These are phyloP conservation scores for Plenodomus tracheiphilus DNA, from an alignment of 2,329 filamentous ascomycete genomes.

Conservation along the genomic window DNA sequence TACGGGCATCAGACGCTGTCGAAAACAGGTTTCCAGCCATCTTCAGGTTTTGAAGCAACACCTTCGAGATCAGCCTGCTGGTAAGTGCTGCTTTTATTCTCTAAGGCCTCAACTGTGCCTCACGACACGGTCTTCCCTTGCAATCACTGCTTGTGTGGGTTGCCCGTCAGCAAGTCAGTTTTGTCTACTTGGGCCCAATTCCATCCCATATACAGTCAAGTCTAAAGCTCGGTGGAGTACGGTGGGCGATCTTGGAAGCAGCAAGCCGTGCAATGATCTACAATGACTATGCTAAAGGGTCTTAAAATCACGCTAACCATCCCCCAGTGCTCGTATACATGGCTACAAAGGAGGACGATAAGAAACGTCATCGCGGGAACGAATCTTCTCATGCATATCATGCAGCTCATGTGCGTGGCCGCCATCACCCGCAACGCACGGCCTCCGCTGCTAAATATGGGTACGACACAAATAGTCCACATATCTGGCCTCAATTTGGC, in stretches of 20 bases:
- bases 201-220: neutral
- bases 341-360: conserved; percentile 41
- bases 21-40: conserved; percentile 68
- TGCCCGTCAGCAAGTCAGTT: neutral
- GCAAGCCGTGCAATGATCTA: conserved; percentile 5
- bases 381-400: conserved; percentile 23
- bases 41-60: conserved; percentile 64
- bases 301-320: conserved; percentile 24
- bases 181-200: neutral
- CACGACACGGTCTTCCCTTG: neutral
- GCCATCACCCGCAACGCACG: conserved; percentile 22
- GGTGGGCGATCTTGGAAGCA: too few species aligned
- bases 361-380: conserved; percentile 22
- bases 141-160: neutral
- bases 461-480: conserved; percentile 14
- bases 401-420: conserved; percentile 24
- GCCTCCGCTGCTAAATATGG: conserved; percentile 28
- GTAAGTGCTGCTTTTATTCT: conserved; percentile 43
- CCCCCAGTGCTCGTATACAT: conserved; percentile 47
- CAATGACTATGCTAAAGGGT: conserved; percentile 14
- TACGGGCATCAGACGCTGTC: conserved; percentile 56
- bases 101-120: neutral
- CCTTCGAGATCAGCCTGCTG: conserved; percentile 56
- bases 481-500: conserved; percentile 20
- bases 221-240: neutral